Conservation (phyloP, 257 asterid genomes). For the Coffea canephora region DNA sequence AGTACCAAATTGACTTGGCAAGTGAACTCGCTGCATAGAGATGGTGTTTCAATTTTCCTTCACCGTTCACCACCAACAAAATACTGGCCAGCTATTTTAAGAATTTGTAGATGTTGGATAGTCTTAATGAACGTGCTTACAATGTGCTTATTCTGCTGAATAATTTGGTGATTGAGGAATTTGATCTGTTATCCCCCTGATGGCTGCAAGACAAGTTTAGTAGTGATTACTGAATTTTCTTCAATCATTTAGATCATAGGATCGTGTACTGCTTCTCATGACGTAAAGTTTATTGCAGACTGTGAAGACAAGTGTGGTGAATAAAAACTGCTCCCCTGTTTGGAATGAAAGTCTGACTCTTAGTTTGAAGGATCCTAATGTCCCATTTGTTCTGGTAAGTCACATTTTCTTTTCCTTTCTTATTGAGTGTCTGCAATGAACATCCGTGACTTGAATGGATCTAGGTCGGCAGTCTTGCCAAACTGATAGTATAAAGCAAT, state of each 20-base stretch:
- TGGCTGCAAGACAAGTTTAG: neutral
- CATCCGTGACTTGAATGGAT: neutral
- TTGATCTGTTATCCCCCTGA: neutral
- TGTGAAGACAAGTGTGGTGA: constrained; percentile 66
- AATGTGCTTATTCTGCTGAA: neutral
- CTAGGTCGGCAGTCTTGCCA: neutral
- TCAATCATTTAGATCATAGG: neutral
- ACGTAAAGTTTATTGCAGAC: constrained; percentile 35
- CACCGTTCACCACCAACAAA: neutral
- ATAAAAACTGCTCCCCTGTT: constrained; percentile 61
- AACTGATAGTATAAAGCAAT: neutral
- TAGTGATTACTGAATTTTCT: neutral
- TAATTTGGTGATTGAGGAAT: neutral
- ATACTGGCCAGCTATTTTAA: neutral
- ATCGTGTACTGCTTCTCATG: neutral
- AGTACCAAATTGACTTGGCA: neutral
- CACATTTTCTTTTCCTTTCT: neutral
- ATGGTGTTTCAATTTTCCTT: neutral
- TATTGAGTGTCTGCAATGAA: neutral
- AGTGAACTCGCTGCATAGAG: neutral
- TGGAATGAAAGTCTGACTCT: constrained; percentile 83
- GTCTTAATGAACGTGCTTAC: neutral
- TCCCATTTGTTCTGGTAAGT: constrained; percentile 58
- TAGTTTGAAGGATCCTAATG: constrained; percentile 47
- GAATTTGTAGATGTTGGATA: neutral